Percentiles rank a stretch among this genome's conserved stretches.
phyloP scores from a whole-genome alignment of 1,284 basidiomycete species.

The Fomes fomentarius region DNA sequence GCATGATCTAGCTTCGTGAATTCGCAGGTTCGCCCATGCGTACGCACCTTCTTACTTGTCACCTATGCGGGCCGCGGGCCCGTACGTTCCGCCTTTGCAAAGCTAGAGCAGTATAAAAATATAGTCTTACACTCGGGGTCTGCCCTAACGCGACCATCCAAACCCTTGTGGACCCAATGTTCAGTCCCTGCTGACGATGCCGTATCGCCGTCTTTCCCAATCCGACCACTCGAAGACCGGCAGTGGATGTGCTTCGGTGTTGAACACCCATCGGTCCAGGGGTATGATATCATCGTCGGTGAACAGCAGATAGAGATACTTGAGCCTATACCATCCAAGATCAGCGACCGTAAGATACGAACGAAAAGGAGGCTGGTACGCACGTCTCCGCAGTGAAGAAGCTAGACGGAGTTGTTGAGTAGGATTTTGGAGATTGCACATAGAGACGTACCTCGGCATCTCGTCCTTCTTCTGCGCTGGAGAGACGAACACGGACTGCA shows the following conservation, averaged over 20 bases:
- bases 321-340: constrained; percentile 45
- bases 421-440: neutral
- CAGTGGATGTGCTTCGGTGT: constrained; percentile 84
- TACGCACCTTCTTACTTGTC: neutral
- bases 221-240: constrained; percentile 73
- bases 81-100: neutral
- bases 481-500: constrained; percentile 50
- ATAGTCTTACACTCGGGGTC: neutral
- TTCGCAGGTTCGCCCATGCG: constrained; percentile 11
- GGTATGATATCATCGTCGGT: constrained; percentile 60
- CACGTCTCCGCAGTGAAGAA: constrained; percentile 76
- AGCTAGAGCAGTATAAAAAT: too few relatives aligned
- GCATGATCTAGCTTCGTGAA: constrained; percentile 15
- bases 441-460: constrained; percentile 63
- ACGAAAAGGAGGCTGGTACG: constrained; percentile 16
- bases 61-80: neutral
- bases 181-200: neutral
- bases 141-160: neutral
- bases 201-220: constrained; percentile 30
- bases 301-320: constrained; percentile 71
- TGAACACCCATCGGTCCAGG: constrained; percentile 80
- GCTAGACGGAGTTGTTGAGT: constrained; percentile 36
- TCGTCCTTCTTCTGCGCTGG: constrained; percentile 47
- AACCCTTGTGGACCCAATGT: neutral
- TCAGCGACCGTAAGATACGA: neutral